A percentile compares a stretch with the other conserved stretches of the same genome.
Conservation (phyloP, 1,139 yeast species). For the Debaryomyces fabryi region DNA sequence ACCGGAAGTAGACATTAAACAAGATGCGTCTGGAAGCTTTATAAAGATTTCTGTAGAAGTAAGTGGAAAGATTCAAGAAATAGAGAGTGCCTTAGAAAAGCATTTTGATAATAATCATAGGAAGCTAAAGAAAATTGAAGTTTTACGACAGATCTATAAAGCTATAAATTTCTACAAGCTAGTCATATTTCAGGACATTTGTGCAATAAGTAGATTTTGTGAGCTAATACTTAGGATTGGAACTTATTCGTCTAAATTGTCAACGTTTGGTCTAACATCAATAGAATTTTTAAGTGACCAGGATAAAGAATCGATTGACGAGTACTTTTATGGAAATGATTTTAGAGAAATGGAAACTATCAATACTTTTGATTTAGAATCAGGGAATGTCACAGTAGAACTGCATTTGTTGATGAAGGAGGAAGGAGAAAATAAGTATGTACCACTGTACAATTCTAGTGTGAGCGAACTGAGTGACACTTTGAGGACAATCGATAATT, state of each 20-base stretch:
- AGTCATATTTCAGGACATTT: conserved; percentile 19
- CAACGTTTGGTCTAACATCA: conserved; percentile 24
- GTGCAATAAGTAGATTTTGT: conserved; percentile 20
- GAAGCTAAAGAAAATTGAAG: conserved; percentile 14
- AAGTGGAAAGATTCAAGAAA: conserved; percentile 15
- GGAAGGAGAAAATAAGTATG: conserved; percentile 9
- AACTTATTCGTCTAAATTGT: conserved; percentile 22
- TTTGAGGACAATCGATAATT: conserved; percentile 9
- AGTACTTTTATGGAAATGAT: conserved; percentile 11
- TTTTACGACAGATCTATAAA: conserved; percentile 1
- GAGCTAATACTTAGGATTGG: conserved; percentile 24
- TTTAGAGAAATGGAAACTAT: conserved; percentile 10
- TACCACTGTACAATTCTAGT: conserved; percentile 5
- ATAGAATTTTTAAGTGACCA: conserved; percentile 21
- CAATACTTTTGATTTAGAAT: neutral
- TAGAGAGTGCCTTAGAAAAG: conserved; percentile 16
- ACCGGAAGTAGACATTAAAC: conserved; percentile 7
- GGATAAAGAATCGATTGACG: conserved; percentile 18
- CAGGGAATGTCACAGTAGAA: conserved; percentile 5
- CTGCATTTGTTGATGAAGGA: neutral
- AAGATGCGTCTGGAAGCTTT: conserved; percentile 1
- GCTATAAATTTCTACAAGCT: conserved; percentile 18
- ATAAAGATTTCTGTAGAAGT: conserved; percentile 13
- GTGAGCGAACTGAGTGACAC: conserved; percentile 6
- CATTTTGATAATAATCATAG: conserved; percentile 15